These are phyloP conservation scores for Dendrobium catenatum DNA, from an alignment of 106 monocot genomes.

Conservation along the genomic window DNA sequence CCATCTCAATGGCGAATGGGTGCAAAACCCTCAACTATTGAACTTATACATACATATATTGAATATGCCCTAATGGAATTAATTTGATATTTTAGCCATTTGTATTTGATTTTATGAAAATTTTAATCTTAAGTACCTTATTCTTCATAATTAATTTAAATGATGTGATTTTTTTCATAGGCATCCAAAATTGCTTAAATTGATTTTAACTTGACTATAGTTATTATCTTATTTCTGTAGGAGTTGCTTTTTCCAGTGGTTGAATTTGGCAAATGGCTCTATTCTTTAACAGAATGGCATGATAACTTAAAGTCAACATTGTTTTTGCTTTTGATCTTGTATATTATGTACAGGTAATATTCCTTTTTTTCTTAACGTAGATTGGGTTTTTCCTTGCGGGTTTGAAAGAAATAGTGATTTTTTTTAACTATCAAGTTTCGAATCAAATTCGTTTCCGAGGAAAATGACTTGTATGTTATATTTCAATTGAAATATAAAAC, in stretches of 20 bases:
- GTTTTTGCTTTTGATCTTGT: conserved; percentile 52
- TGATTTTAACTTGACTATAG: neutral
- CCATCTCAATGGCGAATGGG: no score
- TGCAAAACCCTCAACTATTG: no score
- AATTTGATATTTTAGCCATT: neutral
- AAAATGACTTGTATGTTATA: neutral
- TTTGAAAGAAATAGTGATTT: neutral
- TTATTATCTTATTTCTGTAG: conserved; percentile 29
- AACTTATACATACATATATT: no score
- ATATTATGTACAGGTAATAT: conserved; percentile 58
- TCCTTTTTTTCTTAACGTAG: neutral
- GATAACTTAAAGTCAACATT: conserved; percentile 72
- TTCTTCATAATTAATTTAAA: neutral
- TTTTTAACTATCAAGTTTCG: neutral
- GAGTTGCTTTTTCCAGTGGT: conserved; percentile 74
- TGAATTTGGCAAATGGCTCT: conserved; percentile 43
- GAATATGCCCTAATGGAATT: neutral
- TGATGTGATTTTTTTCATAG: neutral
- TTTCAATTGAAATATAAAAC: neutral
- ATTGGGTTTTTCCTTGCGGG: neutral
- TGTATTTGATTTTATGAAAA: neutral
- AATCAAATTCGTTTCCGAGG: neutral
- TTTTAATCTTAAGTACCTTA: neutral
- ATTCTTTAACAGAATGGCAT: conserved; percentile 67
- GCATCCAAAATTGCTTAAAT: neutral